phyloP scores from a whole-genome alignment of 2,329 filamentous ascomycete genomes.

The Exserohilum turcica region DNA sequence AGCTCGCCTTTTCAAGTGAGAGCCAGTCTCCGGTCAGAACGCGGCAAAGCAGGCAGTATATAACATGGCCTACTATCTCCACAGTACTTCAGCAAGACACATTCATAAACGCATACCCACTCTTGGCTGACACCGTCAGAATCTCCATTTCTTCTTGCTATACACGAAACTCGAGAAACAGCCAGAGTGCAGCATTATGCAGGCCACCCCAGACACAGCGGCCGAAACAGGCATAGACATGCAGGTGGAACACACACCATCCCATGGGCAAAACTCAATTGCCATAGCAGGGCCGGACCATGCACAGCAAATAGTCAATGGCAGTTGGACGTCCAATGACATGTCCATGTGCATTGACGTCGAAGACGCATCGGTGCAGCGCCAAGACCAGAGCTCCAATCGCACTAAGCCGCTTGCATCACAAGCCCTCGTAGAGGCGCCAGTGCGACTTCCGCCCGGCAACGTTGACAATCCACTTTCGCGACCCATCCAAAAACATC shows the following conservation, averaged over 20 bases:
- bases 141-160: too few relatives aligned
- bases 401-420: slow-evolving; percentile 19
- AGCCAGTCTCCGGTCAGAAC: too few relatives aligned
- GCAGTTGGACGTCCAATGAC: background rate
- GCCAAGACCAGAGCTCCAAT: slow-evolving; percentile 18
- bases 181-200: too few relatives aligned
- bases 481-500: slow-evolving; percentile 23
- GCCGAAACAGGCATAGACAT: too few relatives aligned
- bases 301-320: background rate
- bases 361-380: slow-evolving; percentile 4
- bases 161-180: too few relatives aligned
- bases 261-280: background rate
- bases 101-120: too few relatives aligned
- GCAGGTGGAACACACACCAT: background rate
- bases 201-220: too few relatives aligned
- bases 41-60: too few relatives aligned
- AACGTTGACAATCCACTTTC: slow-evolving; percentile 20
- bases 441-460: slow-evolving; percentile 18
- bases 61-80: too few relatives aligned
- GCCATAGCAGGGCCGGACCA: background rate
- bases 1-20: too few relatives aligned
- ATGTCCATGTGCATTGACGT: slow-evolving; percentile 6
- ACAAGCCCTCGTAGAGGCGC: slow-evolving; percentile 14
- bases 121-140: too few relatives aligned
- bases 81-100: too few relatives aligned